Evolutionary conservation across 768 basidiomycete genomes (phyloP), one percentile per base, ranked within the genome.

Genomic region (Collybiopsis luxurians): DNA sequence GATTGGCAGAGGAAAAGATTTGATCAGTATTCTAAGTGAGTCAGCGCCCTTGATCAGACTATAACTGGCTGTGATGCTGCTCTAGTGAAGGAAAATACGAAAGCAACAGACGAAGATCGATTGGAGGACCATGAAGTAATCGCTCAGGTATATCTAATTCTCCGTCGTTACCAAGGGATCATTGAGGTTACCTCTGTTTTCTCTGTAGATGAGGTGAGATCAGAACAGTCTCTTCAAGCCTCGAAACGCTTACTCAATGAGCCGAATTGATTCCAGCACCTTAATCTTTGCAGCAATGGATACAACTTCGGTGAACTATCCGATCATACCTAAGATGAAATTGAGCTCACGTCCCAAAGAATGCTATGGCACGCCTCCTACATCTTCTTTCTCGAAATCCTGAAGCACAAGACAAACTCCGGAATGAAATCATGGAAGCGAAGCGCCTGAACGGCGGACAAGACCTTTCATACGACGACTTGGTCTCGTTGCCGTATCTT

Each of bases 241-340:
- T 34, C n/a, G n/a, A n/a, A n/a, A n/a, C n/a, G n/a, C n/a, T n/a
- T n/a, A n/a, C n/a, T n/a, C n/a, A n/a, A n/a, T n/a, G 38, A 34
- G 7, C 36, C 9, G 34, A 56, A 17, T 15, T 21, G 10, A 36
- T 28, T 36, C 4, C 50, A 77, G 75, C 13, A 67, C 71, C 0
- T 60, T 79, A 4, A 70, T 73, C 11, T 73, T 77, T 53, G 75
- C 75, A 0, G 76, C 70, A 1, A 74, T 70, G 55, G 78, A 79
- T 58, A 79, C 77, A 1, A 78, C 76, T 0, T 75, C 77, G 2
- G 54, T 55, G n/a, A 38, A 19, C 31, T 2, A 23, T 21, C 19
- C 19, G 3, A 17, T 4, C 13, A n/a, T 30, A 26, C 30, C 7
- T 19, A 21, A 30, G 15, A 15, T 17, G 17, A 13, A 19, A 15